Percentiles rank a stretch among this genome's conserved stretches.
Evolutionary conservation across 106 monocot genomes (phyloP).

Genomic region (Dactylorhiza incarnata): DNA sequence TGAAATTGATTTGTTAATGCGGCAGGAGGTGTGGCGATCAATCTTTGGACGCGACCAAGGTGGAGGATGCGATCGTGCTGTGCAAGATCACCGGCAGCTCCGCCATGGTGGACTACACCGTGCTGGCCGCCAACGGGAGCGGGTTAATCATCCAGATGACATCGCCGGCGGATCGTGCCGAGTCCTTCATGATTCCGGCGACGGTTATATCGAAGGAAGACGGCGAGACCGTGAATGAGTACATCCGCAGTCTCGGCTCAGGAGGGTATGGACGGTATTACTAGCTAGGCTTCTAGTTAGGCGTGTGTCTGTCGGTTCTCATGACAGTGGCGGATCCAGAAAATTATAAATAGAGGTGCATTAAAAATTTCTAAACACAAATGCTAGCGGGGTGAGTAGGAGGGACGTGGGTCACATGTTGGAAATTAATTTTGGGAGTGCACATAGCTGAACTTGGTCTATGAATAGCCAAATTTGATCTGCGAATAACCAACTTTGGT

Average conservation of each 20-base stretch:
- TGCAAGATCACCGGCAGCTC: slow-evolving; percentile 11
- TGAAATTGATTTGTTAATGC: no score
- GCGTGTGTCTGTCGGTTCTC: no score
- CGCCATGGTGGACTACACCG: neutral
- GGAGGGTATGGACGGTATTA: neutral
- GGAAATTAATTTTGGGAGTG: no score
- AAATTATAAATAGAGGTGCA: no score
- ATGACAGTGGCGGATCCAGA: no score
- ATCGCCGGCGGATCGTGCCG: slow-evolving; percentile 6
- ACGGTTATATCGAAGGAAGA: neutral
- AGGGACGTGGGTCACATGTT: no score
- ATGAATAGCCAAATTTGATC: no score
- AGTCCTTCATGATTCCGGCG: slow-evolving; percentile 13
- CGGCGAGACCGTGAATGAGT: neutral
- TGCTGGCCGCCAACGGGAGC: neutral
- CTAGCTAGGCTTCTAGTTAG: no score
- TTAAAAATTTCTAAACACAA: no score
- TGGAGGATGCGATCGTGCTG: slow-evolving; percentile 26
- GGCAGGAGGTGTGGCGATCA: slow-evolving; percentile 11
- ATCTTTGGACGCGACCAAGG: slow-evolving; percentile 10
- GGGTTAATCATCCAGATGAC: slow-evolving; percentile 16
- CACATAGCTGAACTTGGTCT: no score
- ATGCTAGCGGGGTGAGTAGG: no score
- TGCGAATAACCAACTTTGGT: no score
- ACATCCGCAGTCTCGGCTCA: neutral